Evolutionary conservation across 1,139 yeast genomes (phyloP), one percentile per base, ranked within the genome.

Genomic region (Candida albicans): DNA sequence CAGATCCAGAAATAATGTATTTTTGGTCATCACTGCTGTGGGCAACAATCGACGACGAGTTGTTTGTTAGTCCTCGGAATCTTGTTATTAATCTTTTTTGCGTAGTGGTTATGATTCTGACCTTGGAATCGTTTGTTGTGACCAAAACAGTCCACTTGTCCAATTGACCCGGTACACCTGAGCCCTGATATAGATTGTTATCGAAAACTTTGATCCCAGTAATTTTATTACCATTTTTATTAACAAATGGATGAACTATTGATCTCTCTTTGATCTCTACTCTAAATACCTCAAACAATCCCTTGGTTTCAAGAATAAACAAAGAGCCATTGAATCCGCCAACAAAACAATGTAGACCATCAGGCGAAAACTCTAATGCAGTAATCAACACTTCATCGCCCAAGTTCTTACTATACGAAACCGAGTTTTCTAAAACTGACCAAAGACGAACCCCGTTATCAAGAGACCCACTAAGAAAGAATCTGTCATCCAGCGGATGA

Each of bases 401-500:
- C 43, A 73, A 53, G 48, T 68, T 58, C 28, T 57, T 61, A 18
- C 54, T 56, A 48, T 56, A 73, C 0, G 77, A 65, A 25, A 72
- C 64, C 11, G 54, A 55, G 8, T 58, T 55, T 47, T 90, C 97
- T 35, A 91, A 71, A 30, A 91, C 83, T 2, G 93, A 85, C 96
- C 96, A 88, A 18, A 91, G 65, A 46, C 95, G 66, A n/a, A 88
- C 74, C 35, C 78, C 73, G 50, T 87, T 85, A 58, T 89, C 96
- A 50, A 90, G 70, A 38, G 95, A 85, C 2, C 96, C 95, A 50
- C 91, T 84, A 3, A 87, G 63, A 61, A 91, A 89, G 58, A 90
- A 91, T 31, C 98, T 68, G 59, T 91, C 97, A 64, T 91, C 98
- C 2, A 70, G 70, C 1, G 95, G 96, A 56, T 89, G 96, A 61